Percentiles rank a stretch among this genome's conserved stretches.
Evolutionary conservation across 805 yeast genomes (phyloP).

Genomic region (Wickerhamomyces queroliae): DNA sequence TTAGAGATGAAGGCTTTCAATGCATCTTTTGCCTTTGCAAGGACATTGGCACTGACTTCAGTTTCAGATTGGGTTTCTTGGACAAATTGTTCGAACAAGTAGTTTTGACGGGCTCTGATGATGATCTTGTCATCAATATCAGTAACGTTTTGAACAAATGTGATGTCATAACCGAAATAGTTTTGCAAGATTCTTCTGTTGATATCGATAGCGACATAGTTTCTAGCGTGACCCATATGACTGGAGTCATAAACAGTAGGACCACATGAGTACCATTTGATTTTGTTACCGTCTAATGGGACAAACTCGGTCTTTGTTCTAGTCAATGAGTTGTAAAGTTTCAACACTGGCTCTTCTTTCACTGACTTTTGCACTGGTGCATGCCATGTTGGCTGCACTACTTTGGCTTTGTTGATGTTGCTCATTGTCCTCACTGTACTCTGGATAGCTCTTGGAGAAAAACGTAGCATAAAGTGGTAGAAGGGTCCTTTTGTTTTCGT

Average conservation of each 20-base stretch:
- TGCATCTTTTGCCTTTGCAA: constrained; percentile 35
- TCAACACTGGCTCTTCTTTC: constrained; percentile 37
- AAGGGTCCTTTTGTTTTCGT: too few species aligned
- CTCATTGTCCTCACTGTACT: constrained; percentile 16
- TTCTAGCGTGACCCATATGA: constrained; percentile 99
- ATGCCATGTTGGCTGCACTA: constrained; percentile 49
- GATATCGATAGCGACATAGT: constrained; percentile 91
- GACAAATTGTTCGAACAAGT: constrained; percentile 61
- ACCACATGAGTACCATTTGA: constrained; percentile 97
- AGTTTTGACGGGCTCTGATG: constrained; percentile 86
- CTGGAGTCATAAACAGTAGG: constrained; percentile 96
- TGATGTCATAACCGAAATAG: constrained; percentile 85
- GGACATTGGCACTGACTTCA: constrained; percentile 27
- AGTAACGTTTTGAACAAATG: constrained; percentile 95
- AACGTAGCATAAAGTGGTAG: not conserved
- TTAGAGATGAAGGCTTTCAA: constrained; percentile 43
- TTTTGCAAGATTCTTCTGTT: constrained; percentile 84
- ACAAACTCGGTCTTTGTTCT: constrained; percentile 71
- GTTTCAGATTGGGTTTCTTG: constrained; percentile 21
- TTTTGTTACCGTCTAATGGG: constrained; percentile 58
- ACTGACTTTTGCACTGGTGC: constrained; percentile 25
- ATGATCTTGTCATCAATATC: constrained; percentile 98
- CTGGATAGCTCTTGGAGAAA: not conserved
- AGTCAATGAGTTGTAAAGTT: constrained; percentile 79
- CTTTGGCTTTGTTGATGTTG: constrained; percentile 23